These are phyloP conservation scores for Xylariaceae sp. DNA, from an alignment of 2,329 filamentous ascomycete species.

Conservation along the genomic window DNA sequence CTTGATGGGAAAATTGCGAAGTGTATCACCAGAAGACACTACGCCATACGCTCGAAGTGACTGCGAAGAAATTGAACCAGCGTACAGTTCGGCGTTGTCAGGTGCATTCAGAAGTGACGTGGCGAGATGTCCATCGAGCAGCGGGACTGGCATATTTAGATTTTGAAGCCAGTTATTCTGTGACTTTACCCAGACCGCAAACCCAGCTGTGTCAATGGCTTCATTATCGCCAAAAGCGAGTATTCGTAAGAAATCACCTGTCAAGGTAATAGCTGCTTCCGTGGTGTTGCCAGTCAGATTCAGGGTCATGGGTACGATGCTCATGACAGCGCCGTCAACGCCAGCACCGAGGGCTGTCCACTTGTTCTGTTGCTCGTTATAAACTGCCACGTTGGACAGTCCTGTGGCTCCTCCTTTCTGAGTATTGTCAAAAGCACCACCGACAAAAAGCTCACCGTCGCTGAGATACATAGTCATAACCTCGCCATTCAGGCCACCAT, in stretches of 20 bases:
- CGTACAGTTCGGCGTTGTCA: constrained; percentile 71
- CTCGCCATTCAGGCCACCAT: constrained; percentile 78
- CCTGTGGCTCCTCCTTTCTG: constrained; percentile 64
- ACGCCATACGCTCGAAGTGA: constrained; percentile 75
- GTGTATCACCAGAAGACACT: constrained; percentile 64
- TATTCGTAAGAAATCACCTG: constrained; percentile 78
- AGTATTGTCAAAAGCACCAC: constrained; percentile 83
- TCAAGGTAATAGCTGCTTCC: constrained; percentile 79
- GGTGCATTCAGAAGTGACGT: constrained; percentile 70
- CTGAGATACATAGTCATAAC: constrained; percentile 76
- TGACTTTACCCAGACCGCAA: constrained; percentile 92
- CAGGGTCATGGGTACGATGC: constrained; percentile 77
- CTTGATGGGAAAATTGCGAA: constrained; percentile 64
- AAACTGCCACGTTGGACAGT: constrained; percentile 78
- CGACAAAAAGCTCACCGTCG: constrained; percentile 74
- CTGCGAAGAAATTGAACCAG: constrained; percentile 81
- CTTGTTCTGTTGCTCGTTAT: constrained; percentile 68
- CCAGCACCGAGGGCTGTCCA: constrained; percentile 86
- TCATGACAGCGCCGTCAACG: constrained; percentile 77
- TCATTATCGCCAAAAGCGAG: constrained; percentile 69
- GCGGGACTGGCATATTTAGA: constrained; percentile 66
- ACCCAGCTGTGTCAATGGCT: constrained; percentile 69
- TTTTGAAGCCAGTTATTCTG: constrained; percentile 87
- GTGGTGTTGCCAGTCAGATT: constrained; percentile 74
- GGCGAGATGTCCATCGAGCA: constrained; percentile 75